Evolutionary conservation across 257 asterid genomes (phyloP), one percentile per base, ranked within the genome.

Genomic region (Scutellaria barbata): DNA sequence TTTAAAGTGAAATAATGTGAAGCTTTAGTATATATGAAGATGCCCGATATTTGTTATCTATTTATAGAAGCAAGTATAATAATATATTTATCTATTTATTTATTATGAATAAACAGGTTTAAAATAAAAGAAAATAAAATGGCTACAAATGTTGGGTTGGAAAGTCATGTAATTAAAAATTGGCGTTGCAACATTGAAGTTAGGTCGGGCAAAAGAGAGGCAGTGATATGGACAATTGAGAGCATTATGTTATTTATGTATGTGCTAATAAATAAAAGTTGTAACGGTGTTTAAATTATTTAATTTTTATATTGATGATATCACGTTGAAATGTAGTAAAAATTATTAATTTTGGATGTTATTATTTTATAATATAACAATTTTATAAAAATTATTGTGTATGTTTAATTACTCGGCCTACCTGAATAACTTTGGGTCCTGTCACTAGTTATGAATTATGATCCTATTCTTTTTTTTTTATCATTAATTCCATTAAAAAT

Each of bases 121-220:
- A 59, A 14, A 6, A 33, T 52, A 53, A 73, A 52, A 43, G 63
- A 3, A 66, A 60, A 17, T 11, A 47, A 67, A 43, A 63, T 18
- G 40, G 7, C 45, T 42, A 46, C 18, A 48, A 46, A 22, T 60
- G 83, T 75, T 71, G 76, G 76, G 79, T 66, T 73, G 16, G 69
- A 72, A 73, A 68, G 62, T 30, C 35, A 30, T 30, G 35, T 51
- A 59, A 78, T 57, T 47, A 39, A 68, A 63, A 68, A 63, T 7
- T 67, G 75, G 18, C 33, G 68, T 67, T 59, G 65, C 66, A 69
- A 43, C 83, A 82, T 79, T 72, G 85, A 85, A 81, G 83, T 82
- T 84, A 75, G 90, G 95, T 88, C 83, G 86, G 90, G 50, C 10
- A 73, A 85, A 84, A 81, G 84, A 66, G 90, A 61, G 70, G 82